Percentiles rank a stretch among this genome's conserved stretches.
These are phyloP conservation scores for Puccinia hordei DNA, from an alignment of 1,284 basidiomycete genomes.

Conservation along the genomic window DNA sequence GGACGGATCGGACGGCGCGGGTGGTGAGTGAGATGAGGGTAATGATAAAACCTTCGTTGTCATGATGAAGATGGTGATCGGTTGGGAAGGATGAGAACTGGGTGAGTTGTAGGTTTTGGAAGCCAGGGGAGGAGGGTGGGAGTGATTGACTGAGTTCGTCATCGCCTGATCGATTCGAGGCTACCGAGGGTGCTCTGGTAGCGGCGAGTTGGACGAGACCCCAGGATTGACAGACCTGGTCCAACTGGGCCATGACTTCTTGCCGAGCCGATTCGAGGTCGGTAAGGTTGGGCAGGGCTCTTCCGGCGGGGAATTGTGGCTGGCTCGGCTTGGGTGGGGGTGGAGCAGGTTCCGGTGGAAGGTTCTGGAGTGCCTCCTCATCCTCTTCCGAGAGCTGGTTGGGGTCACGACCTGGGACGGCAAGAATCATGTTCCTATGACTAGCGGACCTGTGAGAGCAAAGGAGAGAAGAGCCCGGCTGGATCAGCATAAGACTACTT, in stretches of 20 bases:
- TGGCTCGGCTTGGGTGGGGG: slow-evolving; percentile 33
- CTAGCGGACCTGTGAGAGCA: slow-evolving; percentile 9
- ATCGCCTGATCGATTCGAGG: slow-evolving; percentile 20
- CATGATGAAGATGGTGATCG: background rate
- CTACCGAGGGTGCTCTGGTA: slow-evolving; percentile 23
- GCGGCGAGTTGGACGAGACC: slow-evolving; percentile 42
- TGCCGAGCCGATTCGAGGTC: slow-evolving; percentile 40
- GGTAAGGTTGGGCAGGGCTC: slow-evolving; percentile 40
- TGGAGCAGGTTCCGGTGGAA: slow-evolving; percentile 26
- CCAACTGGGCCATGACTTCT: slow-evolving; percentile 48
- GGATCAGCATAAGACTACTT: background rate
- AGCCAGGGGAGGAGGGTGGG: background rate
- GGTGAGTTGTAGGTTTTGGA: background rate
- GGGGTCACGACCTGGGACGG: slow-evolving; percentile 23
- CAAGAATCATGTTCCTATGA: slow-evolving; percentile 30
- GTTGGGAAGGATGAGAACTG: background rate
- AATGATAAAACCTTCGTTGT: slow-evolving; percentile 36
- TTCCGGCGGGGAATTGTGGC: slow-evolving; percentile 33
- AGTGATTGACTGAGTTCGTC: slow-evolving; percentile 12
- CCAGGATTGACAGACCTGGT: slow-evolving; percentile 41
- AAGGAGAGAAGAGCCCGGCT: background rate
- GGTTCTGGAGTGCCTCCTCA: slow-evolving; percentile 17
- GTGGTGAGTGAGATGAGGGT: slow-evolving; percentile 72
- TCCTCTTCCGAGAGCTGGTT: slow-evolving; percentile 26
- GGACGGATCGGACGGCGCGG: slow-evolving; percentile 72